These are phyloP conservation scores for Diplogelasinospora grovesii DNA, from an alignment of 495 filamentous ascomycete genomes.

Conservation along the genomic window DNA sequence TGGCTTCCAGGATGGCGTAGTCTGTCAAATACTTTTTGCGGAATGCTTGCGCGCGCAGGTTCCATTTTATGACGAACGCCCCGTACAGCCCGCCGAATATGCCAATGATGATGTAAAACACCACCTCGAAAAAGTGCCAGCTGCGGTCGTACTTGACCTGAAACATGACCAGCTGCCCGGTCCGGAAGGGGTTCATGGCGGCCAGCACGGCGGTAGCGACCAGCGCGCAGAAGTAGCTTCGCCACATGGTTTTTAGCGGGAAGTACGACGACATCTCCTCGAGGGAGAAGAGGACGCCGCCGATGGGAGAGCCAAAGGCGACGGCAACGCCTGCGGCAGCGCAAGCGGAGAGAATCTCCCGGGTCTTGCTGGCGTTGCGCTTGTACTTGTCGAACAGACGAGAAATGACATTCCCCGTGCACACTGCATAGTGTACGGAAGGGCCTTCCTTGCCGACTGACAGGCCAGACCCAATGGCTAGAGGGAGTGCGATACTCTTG, in stretches of 20 bases:
- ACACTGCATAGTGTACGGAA: slow-evolving; percentile 96
- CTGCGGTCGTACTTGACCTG: slow-evolving; percentile 91
- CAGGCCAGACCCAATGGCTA: slow-evolving; percentile 90
- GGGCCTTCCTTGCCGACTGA: slow-evolving; percentile 97
- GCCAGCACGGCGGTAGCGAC: slow-evolving; percentile 92
- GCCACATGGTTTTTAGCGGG: slow-evolving; percentile 95
- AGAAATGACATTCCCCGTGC: slow-evolving; percentile 95
- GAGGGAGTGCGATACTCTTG: slow-evolving; percentile 84
- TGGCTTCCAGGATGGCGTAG: slow-evolving; percentile 84
- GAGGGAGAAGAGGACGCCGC: slow-evolving; percentile 91
- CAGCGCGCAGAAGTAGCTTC: slow-evolving; percentile 95
- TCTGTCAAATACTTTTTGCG: slow-evolving; percentile 87
- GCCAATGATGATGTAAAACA: slow-evolving; percentile 88
- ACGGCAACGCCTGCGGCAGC: slow-evolving; percentile 94
- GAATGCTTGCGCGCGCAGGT: slow-evolving; percentile 83
- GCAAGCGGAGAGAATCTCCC: slow-evolving; percentile 90
- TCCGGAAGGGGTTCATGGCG: slow-evolving; percentile 95
- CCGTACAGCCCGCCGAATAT: slow-evolving; percentile 94
- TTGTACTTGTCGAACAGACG: slow-evolving; percentile 89
- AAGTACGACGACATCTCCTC: slow-evolving; percentile 99
- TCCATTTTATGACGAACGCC: slow-evolving; percentile 98
- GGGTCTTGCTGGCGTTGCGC: slow-evolving; percentile 86
- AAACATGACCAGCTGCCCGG: slow-evolving; percentile 99
- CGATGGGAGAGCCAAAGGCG: slow-evolving; percentile 95
- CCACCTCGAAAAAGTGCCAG: slow-evolving; percentile 95